Evolutionary conservation across 495 filamentous ascomycete species (phyloP).

Genomic region (Penicillium fimorum): DNA sequence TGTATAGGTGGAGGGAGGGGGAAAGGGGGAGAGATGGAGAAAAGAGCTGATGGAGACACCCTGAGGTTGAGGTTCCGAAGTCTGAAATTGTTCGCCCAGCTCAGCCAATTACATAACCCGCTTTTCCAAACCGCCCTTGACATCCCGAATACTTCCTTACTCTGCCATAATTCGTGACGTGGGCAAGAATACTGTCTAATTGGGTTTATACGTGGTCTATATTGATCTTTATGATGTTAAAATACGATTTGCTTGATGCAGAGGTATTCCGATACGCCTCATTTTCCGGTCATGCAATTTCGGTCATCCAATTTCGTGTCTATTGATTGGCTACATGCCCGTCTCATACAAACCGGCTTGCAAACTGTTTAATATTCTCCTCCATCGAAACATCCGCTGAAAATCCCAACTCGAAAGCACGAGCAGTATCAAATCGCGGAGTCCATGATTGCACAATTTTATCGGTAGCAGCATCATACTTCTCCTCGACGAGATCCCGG

Average conservation of each 20-base stretch:
- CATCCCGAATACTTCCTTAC: slow-evolving; percentile 42
- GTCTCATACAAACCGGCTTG: slow-evolving; percentile 32
- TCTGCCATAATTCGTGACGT: slow-evolving; percentile 1
- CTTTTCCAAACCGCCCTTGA: slow-evolving; percentile 45
- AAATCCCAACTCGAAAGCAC: slow-evolving; percentile 60
- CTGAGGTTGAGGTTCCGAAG: slow-evolving; percentile 53
- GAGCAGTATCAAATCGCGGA: slow-evolving; percentile 60
- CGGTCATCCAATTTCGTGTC: slow-evolving; percentile 11
- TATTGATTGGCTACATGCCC: slow-evolving; percentile 19
- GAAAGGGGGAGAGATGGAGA: slow-evolving; percentile 30
- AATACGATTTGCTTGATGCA: not conserved
- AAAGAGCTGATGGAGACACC: slow-evolving; percentile 41
- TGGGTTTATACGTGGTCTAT: not conserved
- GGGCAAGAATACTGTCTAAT: not conserved
- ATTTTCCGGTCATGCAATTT: slow-evolving; percentile 3
- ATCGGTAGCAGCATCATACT: slow-evolving; percentile 63
- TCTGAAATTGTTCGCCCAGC: slow-evolving; percentile 50
- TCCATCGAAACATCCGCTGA: slow-evolving; percentile 56
- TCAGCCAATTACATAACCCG: slow-evolving; percentile 52
- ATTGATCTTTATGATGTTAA: not conserved
- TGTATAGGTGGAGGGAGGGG: slow-evolving; percentile 29
- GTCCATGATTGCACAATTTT: slow-evolving; percentile 75
- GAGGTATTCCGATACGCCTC: not conserved
- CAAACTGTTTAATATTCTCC: slow-evolving; percentile 56
- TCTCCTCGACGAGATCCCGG: slow-evolving; percentile 61